A percentile compares a stretch with the other conserved stretches of the same genome.
Evolutionary conservation across 129 eudicot genomes (phyloP).

Genomic region (Daucus carota): DH1_v3.0 NC_030383.2:63208501-63209000

Average conservation of each 20-base stretch:
- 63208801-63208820: conserved; percentile 31
- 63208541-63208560: too few species aligned
- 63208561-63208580: conserved; percentile 2
- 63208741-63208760: conserved; percentile 41
- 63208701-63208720: conserved; percentile 28
- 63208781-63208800: conserved; percentile 36
- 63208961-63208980: background rate
- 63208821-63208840: conserved; percentile 58
- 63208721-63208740: conserved; percentile 27
- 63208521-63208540: background rate
- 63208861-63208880: background rate
- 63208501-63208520: background rate
- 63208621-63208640: conserved; percentile 48
- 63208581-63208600: conserved; percentile 63
- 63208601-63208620: conserved; percentile 55
- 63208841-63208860: conserved; percentile 19
- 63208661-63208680: conserved; percentile 70
- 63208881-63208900: background rate
- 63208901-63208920: background rate
- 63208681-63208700: conserved; percentile 38
- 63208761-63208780: conserved; percentile 50
- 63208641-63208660: conserved; percentile 37
- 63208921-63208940: background rate
- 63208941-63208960: background rate
- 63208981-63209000: background rate